Evolutionary conservation across 352 stramenopile species (phyloP), one percentile per base, ranked within the genome.

Genomic region (Pythium coloratum): DNA sequence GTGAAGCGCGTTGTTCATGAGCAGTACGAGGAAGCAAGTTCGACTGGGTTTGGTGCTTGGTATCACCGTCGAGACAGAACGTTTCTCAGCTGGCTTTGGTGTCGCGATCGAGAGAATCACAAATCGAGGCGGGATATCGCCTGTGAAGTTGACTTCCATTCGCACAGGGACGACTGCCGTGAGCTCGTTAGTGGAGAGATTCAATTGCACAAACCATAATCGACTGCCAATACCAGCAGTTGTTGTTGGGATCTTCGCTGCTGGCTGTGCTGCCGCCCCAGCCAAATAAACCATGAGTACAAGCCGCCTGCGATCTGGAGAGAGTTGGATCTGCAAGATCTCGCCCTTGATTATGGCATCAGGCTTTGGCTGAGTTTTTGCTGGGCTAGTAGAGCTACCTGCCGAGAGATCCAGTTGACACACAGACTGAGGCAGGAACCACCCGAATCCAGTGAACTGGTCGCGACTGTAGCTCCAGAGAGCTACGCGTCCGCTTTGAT

Each of bases 311-410:
- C 72, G 55, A 28, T 84, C 69, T 1, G 58, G 56, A 6, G 77
- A 78, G 13, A 76, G 36, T 26, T 60, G 69, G 30, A 85, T 76
- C 53, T 88, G 80, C 16, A 86, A 34, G 3, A 86, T 73, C n/a
- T 79, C 76, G 8, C 76, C 69, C 2, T 28, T 54, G 59, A 30
- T 42, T 12, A 16, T 16, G 16, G 16, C 10, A 4, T 5, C 16
- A 28, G 42, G n/a, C 2, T 13, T 20, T 50, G 14, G 16, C 42
- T 47, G 40, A n/a, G 46, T 30, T 6, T 3, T 1, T 6, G 46
- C 3, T 14, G 7, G 16, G 13, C n/a, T 13, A 0, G 46, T 30
- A 2, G 46, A 53, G 6, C 46, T 53, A 3, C n/a, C n/a, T 4
- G 18, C 32, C 9, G 50, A 16, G 4, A 86, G 64, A 36, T 85